These are phyloP conservation scores for Pyrenochaeta sp. DNA, from an alignment of 2,329 filamentous ascomycete genomes.

Conservation along the genomic window DNA sequence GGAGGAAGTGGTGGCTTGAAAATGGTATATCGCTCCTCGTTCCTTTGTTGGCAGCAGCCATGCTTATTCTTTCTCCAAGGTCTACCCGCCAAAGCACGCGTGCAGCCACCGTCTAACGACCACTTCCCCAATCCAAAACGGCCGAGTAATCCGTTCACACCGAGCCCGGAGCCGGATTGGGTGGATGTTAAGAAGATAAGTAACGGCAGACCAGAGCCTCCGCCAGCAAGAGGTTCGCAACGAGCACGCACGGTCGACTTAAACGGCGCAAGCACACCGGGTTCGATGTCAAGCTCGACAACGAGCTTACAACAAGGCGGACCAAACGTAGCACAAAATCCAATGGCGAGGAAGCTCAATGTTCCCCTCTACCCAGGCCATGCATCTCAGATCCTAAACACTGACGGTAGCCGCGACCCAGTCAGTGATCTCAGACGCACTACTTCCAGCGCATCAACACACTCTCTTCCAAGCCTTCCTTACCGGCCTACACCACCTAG, in stretches of 20 bases:
- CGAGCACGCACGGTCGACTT: slow-evolving; percentile 43
- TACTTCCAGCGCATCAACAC: slow-evolving; percentile 37
- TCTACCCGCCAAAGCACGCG: slow-evolving; percentile 76
- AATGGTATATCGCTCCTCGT: slow-evolving; percentile 66
- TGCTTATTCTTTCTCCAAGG: slow-evolving; percentile 54
- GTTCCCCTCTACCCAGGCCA: slow-evolving; percentile 39
- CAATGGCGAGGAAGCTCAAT: slow-evolving; percentile 41
- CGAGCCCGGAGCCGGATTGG: slow-evolving; percentile 84
- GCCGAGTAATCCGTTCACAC: slow-evolving; percentile 81
- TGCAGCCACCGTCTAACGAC: slow-evolving; percentile 70
- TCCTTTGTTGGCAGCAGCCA: slow-evolving; percentile 28
- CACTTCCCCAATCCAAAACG: slow-evolving; percentile 76
- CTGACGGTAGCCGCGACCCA: slow-evolving; percentile 31
- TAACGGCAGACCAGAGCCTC: slow-evolving; percentile 37
- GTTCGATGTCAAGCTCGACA: slow-evolving; percentile 22
- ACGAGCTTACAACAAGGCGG: slow-evolving; percentile 25
- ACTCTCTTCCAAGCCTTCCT: slow-evolving; percentile 38
- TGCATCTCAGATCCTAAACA: slow-evolving; percentile 26
- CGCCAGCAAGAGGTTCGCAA: slow-evolving; percentile 41
- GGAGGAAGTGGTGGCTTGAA: slow-evolving; percentile 72
- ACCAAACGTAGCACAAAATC: slow-evolving; percentile 15
- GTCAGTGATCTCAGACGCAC: slow-evolving; percentile 33
- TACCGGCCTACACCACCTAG: slow-evolving; percentile 8
- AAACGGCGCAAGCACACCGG: slow-evolving; percentile 22
- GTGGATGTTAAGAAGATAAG: slow-evolving; percentile 58